These are phyloP conservation scores for Candida tropicalis DNA, from an alignment of 1,139 yeast genomes.

Conservation along the genomic window DNA sequence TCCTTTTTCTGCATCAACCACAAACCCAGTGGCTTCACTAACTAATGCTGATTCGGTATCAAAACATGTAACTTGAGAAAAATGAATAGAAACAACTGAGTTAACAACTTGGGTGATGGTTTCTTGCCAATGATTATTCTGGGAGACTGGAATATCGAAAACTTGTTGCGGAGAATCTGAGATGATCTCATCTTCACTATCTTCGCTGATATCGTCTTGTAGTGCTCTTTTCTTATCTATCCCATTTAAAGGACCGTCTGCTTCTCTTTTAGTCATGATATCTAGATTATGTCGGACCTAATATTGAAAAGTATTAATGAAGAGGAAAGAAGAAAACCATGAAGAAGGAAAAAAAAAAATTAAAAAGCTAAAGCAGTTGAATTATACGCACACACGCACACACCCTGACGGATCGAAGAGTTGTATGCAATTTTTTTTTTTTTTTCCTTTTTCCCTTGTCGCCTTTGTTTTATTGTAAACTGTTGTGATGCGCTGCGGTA, in stretches of 20 bases:
- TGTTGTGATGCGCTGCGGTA: conserved; percentile 9
- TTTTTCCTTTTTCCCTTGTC: not conserved
- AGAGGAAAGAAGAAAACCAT: not conserved
- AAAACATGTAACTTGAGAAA: conserved; percentile 81
- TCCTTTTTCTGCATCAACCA: conserved; percentile 83
- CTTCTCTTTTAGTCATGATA: conserved; percentile 20
- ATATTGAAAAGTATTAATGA: no score
- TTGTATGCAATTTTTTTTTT: conserved; percentile 3
- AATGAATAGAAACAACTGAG: conserved; percentile 87
- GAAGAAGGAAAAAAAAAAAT: not conserved
- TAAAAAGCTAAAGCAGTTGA: not conserved
- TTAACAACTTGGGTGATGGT: conserved; percentile 83
- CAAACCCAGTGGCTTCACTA: conserved; percentile 93
- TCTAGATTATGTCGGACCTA: not conserved
- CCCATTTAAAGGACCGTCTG: conserved; percentile 17
- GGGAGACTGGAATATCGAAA: conserved; percentile 18
- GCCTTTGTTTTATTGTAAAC: not conserved
- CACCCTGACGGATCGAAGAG: not conserved
- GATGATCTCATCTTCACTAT: conserved; percentile 18
- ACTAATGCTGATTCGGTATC: conserved; percentile 84
- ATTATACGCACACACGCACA: not conserved
- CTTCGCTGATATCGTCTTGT: conserved; percentile 6
- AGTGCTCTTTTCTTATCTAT: conserved; percentile 12
- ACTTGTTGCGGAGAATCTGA: conserved; percentile 18
- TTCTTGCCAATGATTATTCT: conserved; percentile 61